Conservation (phyloP, 106 monocot genomes). For the Ottelia alismoides region DNA sequence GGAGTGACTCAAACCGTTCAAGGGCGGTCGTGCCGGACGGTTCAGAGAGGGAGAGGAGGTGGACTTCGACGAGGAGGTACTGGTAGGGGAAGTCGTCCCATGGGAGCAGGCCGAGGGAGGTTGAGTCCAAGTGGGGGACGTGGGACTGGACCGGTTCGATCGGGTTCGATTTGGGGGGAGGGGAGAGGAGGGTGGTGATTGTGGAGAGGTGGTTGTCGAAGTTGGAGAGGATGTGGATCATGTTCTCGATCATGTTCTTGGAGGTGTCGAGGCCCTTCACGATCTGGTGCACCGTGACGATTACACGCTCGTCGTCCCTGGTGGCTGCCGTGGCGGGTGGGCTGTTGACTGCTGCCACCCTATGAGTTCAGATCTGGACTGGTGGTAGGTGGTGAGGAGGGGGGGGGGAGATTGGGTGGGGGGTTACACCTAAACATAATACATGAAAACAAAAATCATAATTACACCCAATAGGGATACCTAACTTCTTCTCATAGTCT, state of each 20-base stretch:
- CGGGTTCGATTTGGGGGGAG: neutral
- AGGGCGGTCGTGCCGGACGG: neutral
- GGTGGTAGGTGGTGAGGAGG: no score
- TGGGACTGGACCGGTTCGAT: slow-evolving; percentile 28
- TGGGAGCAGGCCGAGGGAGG: slow-evolving; percentile 20
- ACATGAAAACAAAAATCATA: no score
- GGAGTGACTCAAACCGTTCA: slow-evolving; percentile 32
- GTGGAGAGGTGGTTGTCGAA: slow-evolving; percentile 70
- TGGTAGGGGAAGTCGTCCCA: slow-evolving; percentile 32
- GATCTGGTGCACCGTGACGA: slow-evolving; percentile 68
- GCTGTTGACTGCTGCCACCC: no score
- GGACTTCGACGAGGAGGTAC: slow-evolving; percentile 51
- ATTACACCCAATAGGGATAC: no score
- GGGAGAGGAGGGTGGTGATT: slow-evolving; percentile 23
- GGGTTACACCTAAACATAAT: no score
- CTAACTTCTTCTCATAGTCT: no score
- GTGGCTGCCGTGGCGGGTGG: no score
- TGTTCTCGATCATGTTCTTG: slow-evolving; percentile 63
- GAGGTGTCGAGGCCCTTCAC: slow-evolving; percentile 49
- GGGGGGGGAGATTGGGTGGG: no score
- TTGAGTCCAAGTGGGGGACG: slow-evolving; percentile 45
- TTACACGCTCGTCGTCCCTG: slow-evolving; percentile 49
- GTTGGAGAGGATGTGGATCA: slow-evolving; percentile 76
- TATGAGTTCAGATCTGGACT: no score
- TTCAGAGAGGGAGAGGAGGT: slow-evolving; percentile 24